A percentile compares a stretch with the other conserved stretches of the same genome.
Evolutionary conservation across 192 early-diverging fungal genomes (phyloP).

Genomic region (Paraglomus brasilianum): DNA sequence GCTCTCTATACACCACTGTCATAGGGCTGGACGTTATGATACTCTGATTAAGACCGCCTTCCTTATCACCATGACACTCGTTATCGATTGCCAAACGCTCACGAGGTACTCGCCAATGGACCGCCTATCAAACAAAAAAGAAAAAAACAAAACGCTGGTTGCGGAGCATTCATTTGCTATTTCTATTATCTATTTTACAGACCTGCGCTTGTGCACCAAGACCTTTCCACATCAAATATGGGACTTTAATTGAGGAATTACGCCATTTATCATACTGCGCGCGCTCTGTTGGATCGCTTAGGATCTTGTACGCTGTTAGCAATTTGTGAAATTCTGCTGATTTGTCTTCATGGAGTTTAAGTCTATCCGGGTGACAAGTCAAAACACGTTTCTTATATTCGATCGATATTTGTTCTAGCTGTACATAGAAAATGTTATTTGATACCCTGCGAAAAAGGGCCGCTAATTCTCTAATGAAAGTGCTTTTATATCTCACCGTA

Average conservation of each 20-base stretch:
- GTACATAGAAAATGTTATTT: too few relatives aligned
- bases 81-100: constrained; percentile 1
- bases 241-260: constrained; percentile 10
- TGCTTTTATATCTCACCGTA: constrained; percentile 7
- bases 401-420: constrained; percentile 23
- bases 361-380: constrained; percentile 18
- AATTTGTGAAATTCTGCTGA: constrained; percentile 9
- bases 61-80: background rate
- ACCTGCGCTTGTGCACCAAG: background rate
- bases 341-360: background rate
- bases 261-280: constrained; percentile 13
- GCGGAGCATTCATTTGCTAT: background rate
- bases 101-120: constrained; percentile 15
- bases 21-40: background rate
- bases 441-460: too few relatives aligned
- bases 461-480: background rate
- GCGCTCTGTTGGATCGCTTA: constrained; percentile 2
- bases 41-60: background rate
- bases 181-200: background rate
- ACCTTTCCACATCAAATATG: constrained; percentile 19
- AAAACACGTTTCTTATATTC: constrained; percentile 24
- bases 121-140: background rate
- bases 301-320: constrained; percentile 8
- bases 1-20: background rate
- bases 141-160: background rate